Evolutionary conservation across 192 early-diverging fungal species (phyloP).

Genomic region (Helicostylum pulchrum): DNA sequence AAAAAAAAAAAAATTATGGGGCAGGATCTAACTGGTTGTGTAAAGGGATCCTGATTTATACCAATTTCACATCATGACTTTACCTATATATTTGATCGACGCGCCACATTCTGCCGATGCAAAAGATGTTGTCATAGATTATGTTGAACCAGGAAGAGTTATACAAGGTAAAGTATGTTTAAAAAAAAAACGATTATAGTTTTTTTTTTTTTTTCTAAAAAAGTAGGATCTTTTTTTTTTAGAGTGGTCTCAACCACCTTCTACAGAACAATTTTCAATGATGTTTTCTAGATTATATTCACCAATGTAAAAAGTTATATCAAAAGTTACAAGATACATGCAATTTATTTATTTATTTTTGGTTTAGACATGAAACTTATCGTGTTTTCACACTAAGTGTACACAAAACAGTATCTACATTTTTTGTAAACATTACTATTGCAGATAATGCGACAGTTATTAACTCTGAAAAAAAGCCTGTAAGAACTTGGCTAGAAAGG

Average conservation of each 20-base stretch:
- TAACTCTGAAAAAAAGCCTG: neutral
- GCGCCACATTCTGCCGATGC: slow-evolving; percentile 20
- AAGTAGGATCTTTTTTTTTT: neutral
- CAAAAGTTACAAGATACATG: neutral
- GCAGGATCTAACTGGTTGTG: neutral
- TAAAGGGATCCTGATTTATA: slow-evolving; percentile 24
- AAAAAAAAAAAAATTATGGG: neutral
- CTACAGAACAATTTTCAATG: slow-evolving; percentile 4
- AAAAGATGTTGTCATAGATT: neutral
- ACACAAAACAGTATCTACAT: slow-evolving; percentile 4
- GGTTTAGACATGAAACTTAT: slow-evolving; percentile 12
- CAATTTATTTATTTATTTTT: neutral
- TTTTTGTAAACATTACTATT: slow-evolving; percentile 15
- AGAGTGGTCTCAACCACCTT: slow-evolving; percentile 19
- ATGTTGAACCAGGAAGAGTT: slow-evolving; percentile 11
- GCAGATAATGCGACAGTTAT: neutral
- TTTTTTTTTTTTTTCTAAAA: neutral
- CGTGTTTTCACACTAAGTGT: slow-evolving; percentile 12
- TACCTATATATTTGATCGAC: slow-evolving; percentile 8
- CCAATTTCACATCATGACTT: slow-evolving; percentile 9
- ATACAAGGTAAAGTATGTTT: neutral
- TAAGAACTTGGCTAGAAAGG: slow-evolving; percentile 7
- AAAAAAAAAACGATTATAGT: neutral
- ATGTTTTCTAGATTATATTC: slow-evolving; percentile 17
- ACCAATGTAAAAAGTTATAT: slow-evolving; percentile 14